Percentiles rank a stretch among this genome's conserved stretches.
Evolutionary conservation across 2,329 filamentous ascomycete species (phyloP).

Genomic region (Graphilbum fragrans): DNA sequence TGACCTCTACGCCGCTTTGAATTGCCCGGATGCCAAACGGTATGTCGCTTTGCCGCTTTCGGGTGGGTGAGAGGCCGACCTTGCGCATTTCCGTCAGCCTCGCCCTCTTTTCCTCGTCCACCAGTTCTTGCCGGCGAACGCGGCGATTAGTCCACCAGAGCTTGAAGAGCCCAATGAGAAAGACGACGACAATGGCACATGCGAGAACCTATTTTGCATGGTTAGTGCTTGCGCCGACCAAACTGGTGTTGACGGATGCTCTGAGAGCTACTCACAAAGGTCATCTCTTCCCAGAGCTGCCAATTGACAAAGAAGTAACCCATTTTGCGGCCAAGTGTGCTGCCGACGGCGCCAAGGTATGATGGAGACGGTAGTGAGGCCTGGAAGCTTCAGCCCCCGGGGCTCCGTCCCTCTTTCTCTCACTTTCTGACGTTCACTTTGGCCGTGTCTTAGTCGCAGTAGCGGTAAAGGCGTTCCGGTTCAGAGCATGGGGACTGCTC

Average conservation of each 20-base stretch:
- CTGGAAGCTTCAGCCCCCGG: too few species aligned
- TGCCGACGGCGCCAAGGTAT: too few species aligned
- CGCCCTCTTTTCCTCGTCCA: slow-evolving; percentile 53
- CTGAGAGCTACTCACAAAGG: slow-evolving; percentile 55
- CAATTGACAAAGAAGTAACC: slow-evolving; percentile 53
- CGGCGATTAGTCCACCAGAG: slow-evolving; percentile 48
- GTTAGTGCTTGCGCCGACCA: too few species aligned
- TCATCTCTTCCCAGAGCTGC: slow-evolving; percentile 82
- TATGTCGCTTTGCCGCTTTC: slow-evolving; percentile 41
- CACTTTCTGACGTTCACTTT: too few species aligned
- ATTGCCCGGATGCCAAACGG: slow-evolving; percentile 82
- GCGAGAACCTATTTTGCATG: slow-evolving; percentile 60
- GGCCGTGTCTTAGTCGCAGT: too few species aligned
- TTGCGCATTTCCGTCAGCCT: slow-evolving; percentile 40
- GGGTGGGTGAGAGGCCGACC: slow-evolving; percentile 34
- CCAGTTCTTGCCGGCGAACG: slow-evolving; percentile 44
- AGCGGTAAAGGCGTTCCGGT: too few species aligned
- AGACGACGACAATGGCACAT: slow-evolving; percentile 56
- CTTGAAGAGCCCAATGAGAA: slow-evolving; percentile 55
- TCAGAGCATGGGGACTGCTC: too few species aligned
- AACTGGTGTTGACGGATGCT: too few species aligned
- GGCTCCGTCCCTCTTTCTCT: too few species aligned
- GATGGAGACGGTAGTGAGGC: too few species aligned
- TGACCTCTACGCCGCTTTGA: slow-evolving; percentile 69
- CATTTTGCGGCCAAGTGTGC: slow-evolving; percentile 16